Evolutionary conservation across 1,284 basidiomycete species (phyloP).

Genomic region (Mycena sp.): DNA sequence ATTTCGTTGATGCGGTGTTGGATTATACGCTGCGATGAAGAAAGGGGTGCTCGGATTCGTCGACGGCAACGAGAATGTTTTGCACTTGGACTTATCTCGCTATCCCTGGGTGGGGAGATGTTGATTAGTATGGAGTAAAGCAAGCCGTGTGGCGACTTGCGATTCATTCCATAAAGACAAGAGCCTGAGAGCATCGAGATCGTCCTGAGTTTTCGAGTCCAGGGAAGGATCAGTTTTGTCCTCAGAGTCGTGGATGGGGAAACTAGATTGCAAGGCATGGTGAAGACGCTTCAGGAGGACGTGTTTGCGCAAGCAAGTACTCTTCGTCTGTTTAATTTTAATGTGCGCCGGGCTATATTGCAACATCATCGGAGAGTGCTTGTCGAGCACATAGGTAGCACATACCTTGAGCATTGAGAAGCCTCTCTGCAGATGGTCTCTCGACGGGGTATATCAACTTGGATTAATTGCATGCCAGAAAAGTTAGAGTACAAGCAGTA

Average conservation of each 20-base stretch:
- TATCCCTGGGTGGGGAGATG: too few relatives aligned
- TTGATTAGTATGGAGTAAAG: background rate
- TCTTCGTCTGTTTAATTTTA: background rate
- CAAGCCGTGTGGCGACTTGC: background rate
- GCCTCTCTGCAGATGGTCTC: too few relatives aligned
- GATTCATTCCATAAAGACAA: background rate
- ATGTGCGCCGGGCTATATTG: background rate
- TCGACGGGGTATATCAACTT: too few relatives aligned
- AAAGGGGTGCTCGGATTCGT: background rate
- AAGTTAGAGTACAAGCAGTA: background rate
- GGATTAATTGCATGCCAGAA: too few relatives aligned
- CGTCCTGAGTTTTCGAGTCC: too few relatives aligned
- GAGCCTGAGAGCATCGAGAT: background rate
- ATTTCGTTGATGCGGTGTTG: slow-evolving; percentile 17
- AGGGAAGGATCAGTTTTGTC: background rate
- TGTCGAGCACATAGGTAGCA: too few relatives aligned
- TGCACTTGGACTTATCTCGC: too few relatives aligned
- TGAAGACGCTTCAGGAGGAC: slow-evolving; percentile 14
- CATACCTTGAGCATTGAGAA: too few relatives aligned
- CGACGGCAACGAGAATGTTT: too few relatives aligned
- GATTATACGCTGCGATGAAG: slow-evolving; percentile 8
- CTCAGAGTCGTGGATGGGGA: background rate
- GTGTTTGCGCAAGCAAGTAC: slow-evolving; percentile 18
- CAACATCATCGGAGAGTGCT: too few relatives aligned
- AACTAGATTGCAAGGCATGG: background rate